Percentiles rank a stretch among this genome's conserved stretches.
Conservation (phyloP, 768 basidiomycete genomes). For the Hypholoma sublateritium region DNA sequence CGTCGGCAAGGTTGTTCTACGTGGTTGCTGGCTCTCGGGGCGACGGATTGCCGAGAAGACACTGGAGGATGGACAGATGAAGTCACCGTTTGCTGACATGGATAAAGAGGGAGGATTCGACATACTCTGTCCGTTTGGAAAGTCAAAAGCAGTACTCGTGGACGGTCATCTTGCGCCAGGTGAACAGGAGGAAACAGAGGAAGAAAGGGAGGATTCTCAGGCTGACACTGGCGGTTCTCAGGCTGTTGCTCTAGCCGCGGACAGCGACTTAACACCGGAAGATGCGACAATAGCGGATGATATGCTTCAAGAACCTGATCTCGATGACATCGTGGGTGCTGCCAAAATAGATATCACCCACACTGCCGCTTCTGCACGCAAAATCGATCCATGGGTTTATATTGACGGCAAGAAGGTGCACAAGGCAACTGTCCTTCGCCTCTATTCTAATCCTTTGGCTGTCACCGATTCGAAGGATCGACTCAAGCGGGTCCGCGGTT, state of each 20-base stretch:
- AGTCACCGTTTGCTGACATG: constrained; percentile 1
- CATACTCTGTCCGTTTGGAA: constrained; percentile 8
- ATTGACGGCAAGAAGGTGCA: constrained; percentile 9
- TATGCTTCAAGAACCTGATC: constrained; percentile 4
- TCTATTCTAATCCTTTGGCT: constrained; percentile 10
- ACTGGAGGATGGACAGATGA: not conserved
- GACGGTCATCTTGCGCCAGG: not conserved
- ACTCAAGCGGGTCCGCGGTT: constrained; percentile 11
- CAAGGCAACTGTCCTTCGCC: constrained; percentile 9
- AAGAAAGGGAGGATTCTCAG: constrained; percentile 10
- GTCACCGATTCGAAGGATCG: constrained; percentile 13
- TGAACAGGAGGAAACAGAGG: constrained; percentile 8
- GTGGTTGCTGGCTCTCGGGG: constrained; percentile 12
- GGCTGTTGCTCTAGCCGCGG: not conserved
- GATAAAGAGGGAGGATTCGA: not conserved
- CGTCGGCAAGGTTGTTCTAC: constrained; percentile 11
- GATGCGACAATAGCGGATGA: not conserved
- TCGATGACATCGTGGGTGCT: constrained; percentile 8
- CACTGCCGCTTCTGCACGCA: too few relatives aligned
- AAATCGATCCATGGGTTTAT: constrained; percentile 3
- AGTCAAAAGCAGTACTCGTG: not conserved
- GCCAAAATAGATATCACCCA: not conserved
- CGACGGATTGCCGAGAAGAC: not conserved
- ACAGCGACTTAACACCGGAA: not conserved
- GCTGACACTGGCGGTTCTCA: too few relatives aligned